These are phyloP conservation scores for Alternaria infectoria DNA, from an alignment of 2,329 filamentous ascomycete genomes.

Conservation along the genomic window DNA sequence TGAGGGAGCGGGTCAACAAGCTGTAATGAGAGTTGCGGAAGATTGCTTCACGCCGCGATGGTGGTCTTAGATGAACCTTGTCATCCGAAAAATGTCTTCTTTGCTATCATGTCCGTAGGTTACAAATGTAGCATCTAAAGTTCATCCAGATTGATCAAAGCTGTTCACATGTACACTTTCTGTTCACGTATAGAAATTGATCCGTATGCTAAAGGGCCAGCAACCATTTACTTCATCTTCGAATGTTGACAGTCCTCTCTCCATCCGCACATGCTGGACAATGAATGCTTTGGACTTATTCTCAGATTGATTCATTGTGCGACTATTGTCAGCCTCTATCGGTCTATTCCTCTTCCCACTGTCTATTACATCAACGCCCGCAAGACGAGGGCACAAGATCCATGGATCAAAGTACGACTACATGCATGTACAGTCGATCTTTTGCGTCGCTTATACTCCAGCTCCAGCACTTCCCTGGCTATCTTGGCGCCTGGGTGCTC, in stretches of 20 bases:
- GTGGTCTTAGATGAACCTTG: neutral
- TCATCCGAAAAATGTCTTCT: no score
- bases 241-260: neutral
- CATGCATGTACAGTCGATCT: neutral
- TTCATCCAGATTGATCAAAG: no score
- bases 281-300: neutral
- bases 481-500: slow-evolving; percentile 24
- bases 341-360: fast-evolving
- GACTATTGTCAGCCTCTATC: neutral
- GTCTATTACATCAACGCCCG: neutral
- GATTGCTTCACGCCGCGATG: neutral
- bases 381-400: neutral
- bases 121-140: no score
- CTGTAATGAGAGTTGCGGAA: neutral
- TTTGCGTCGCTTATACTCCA: neutral
- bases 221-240: neutral
- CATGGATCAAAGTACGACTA: neutral
- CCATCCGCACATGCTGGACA: neutral
- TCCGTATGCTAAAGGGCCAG: no score
- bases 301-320: neutral
- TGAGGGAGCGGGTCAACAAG: slow-evolving; percentile 39
- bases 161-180: no score
- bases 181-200: no score
- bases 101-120: no score
- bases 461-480: slow-evolving; percentile 32